Base-by-base conservation (phyloP, 1,139 yeast species). In the Groenewaldozyma sp. region DNA sequence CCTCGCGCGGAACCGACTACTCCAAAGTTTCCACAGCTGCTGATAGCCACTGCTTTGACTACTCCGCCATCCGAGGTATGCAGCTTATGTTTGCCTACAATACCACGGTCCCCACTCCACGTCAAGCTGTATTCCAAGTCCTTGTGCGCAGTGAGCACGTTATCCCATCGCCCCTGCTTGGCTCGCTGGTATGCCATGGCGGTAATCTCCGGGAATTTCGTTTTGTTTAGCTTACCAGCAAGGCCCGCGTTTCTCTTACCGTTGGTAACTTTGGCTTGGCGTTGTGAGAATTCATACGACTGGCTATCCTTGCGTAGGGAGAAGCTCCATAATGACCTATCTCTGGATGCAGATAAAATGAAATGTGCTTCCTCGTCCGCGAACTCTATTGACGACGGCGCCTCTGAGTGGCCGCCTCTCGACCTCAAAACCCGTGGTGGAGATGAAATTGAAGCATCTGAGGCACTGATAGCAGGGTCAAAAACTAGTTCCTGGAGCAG, bases 281-380 rank as follows among this genome's bases (percentile, higher is more conserved):
- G 44, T 62, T 88, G 97, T 0, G 97, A 87, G 55, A 91, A 67
- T 58, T 87, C 95, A 54, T 84, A 95, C 1, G 95, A 84, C 62
- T 93, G 99, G 0, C 97, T 94, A 60, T 93, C 98, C 58, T 91
- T 91, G 52, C 97, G 74, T 41, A 91, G 67, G 0, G 97, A 88
- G 54, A 91, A 91, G 16, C 77, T 73, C 96, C 98, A 91, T 51
- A 91, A 71, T 2, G 95, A 73, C 49, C 74, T 73, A 62, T 93
- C 98, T 50, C 81, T 73, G 0, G 97, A 84, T 3, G 94, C 94
- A 47, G 95, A 83, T 42, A 84, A 71, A 24, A 93, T 59, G 60
- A 78, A 84, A 61, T 93, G 98, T 0, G 95, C 78, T 46, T 76
- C 79, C 16, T 76, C 74, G 51, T 83, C 82, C 3, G 94, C 86